Evolutionary conservation across 2,329 filamentous ascomycete genomes (phyloP).

Genomic region (Knoxdaviesia capensis): DNA sequence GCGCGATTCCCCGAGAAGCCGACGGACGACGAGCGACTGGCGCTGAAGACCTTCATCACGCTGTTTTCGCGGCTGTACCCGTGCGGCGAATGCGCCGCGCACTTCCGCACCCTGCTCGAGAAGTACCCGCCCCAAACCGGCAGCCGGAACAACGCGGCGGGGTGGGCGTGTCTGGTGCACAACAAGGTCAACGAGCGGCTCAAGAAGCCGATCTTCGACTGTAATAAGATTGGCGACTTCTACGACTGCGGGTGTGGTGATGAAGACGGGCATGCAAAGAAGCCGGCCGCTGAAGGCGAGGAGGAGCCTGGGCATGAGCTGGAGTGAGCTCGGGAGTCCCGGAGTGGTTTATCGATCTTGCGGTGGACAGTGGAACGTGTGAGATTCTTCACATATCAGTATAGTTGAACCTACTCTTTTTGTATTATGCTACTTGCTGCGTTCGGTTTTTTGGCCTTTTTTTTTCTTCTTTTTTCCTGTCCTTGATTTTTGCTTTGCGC

Average conservation of each 20-base stretch:
- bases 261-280: slow-evolving; percentile 17
- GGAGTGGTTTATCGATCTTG: too few species aligned
- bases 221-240: slow-evolving; percentile 46
- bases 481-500: background rate
- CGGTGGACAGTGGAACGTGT: too few species aligned
- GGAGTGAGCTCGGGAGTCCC: background rate
- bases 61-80: slow-evolving; percentile 50
- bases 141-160: slow-evolving; percentile 40
- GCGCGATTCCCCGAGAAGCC: slow-evolving; percentile 48
- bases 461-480: too few species aligned
- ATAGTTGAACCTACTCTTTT: too few species aligned
- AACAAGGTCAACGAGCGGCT: slow-evolving; percentile 47
- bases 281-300: too few species aligned
- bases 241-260: slow-evolving; percentile 55
- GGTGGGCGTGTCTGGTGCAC: slow-evolving; percentile 49
- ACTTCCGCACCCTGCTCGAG: slow-evolving; percentile 41
- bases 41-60: slow-evolving; percentile 43
- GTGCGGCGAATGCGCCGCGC: slow-evolving; percentile 47
- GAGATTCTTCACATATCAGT: too few species aligned
- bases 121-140: slow-evolving; percentile 46
- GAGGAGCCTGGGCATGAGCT: background rate
- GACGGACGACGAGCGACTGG: slow-evolving; percentile 37
- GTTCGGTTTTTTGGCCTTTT: too few species aligned
- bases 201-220: slow-evolving; percentile 42
- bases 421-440: too few species aligned